A percentile compares a stretch with the other conserved stretches of the same genome.
These are phyloP conservation scores for Fagus sylvatica DNA, from an alignment of 306 rosid species.

Conservation along the genomic window DNA sequence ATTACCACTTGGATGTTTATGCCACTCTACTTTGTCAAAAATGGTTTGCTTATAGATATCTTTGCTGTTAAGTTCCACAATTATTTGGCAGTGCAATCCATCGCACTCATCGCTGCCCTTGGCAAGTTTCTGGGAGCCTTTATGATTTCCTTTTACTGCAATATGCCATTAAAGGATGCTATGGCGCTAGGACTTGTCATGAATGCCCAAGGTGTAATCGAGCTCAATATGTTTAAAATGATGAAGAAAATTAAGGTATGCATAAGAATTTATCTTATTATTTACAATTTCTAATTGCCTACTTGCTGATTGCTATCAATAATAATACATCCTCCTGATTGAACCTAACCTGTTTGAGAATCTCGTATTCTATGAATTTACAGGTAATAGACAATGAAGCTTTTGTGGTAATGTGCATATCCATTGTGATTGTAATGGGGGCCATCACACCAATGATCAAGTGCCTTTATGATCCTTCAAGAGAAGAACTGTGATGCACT, in stretches of 20 bases:
- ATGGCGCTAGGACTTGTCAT: conserved; percentile 36
- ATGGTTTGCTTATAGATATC: conserved; percentile 23
- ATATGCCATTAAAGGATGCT: conserved; percentile 31
- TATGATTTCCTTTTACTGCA: not conserved
- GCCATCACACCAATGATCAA: conserved; percentile 15
- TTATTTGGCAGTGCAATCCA: conserved; percentile 4
- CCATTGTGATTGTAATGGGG: conserved; percentile 20
- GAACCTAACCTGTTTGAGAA: not conserved
- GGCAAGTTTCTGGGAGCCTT: conserved; percentile 38
- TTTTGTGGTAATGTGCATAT: conserved; percentile 24
- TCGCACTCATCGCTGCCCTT: conserved; percentile 16
- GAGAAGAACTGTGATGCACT: conserved; percentile 26
- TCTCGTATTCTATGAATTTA: not conserved
- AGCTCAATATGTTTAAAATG: conserved; percentile 28
- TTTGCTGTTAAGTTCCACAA: not conserved
- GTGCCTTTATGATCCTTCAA: conserved; percentile 33
- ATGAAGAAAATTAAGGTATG: conserved; percentile 16
- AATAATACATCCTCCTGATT: not conserved
- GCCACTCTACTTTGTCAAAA: conserved; percentile 35
- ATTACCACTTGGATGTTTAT: conserved; percentile 33
- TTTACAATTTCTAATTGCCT: not conserved
- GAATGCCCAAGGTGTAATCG: conserved; percentile 38
- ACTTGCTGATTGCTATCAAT: not conserved
- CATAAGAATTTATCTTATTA: not conserved
- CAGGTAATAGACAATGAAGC: conserved; percentile 24